Base-by-base conservation (phyloP, 169 alveolate species). In the Ichthyophthirius multifiliis region DNA sequence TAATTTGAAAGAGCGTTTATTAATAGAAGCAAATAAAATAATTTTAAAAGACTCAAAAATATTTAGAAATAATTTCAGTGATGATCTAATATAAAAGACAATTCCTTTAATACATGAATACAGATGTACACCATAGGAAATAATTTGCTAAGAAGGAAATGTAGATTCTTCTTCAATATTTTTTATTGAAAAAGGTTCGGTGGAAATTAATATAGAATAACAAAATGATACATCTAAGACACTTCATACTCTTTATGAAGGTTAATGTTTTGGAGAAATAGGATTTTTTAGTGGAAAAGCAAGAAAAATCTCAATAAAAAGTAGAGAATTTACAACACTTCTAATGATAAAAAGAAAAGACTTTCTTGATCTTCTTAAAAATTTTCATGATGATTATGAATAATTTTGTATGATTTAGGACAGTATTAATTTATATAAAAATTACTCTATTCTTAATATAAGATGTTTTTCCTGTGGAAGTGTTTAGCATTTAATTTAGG, bases 111-210 rank as follows among this genome's bases (percentile, higher is more conserved):
- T 67, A 1, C 35, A 37, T 18, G 77, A 67, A 20, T 67, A 67
- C 13, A 67, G 46, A 23, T 67, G 77, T 39, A 67, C 77, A 18
- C 77, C 77, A 2, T 30, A 67, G 41, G 77, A 67, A 37, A 4
- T 34, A 1, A 67, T 67, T 5, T 39, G 43, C 3, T 37, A 16
- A 12, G 63, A 67, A 34, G 46, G 46, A 34, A 13, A 16, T 34
- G 2, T 13, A 4, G 77, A 67, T 39, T 32, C 35, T 39, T 67
- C 64, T 12, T 67, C 77, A 0, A 67, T 67, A n/a, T 67, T 16
- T 37, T 67, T 67, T 37, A 67, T 67, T 0, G 77, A 67, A 67
- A 67, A 67, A 41, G 77, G 77, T 3, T 35, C 43, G 20, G 77
- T 67, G 2, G 77, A 67, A 39, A 37, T 67, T 31, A n/a, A 18